Evolutionary conservation across 1,284 basidiomycete species (phyloP), one percentile per base, ranked within the genome.

Genomic region (Cutaneotrichosporon sp.): DNA sequence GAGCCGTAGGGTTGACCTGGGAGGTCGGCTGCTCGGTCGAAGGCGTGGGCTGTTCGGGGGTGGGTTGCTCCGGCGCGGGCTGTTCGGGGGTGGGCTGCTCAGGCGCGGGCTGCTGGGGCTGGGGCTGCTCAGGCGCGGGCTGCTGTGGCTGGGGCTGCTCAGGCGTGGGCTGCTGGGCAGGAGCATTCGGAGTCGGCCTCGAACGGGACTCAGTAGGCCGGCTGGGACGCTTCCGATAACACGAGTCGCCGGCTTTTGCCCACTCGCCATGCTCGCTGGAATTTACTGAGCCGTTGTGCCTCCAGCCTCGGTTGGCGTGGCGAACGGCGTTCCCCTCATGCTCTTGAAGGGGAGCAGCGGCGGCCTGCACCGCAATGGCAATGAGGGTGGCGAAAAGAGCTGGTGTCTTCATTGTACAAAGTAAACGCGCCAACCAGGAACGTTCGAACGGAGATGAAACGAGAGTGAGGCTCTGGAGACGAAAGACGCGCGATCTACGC

Each of bases 341-440:
- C 19, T 14, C 32, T 33, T 25, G 12, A 16, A 46, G 16, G 7
- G 44, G 44, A 14, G 32, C 44, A 3, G 44, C 44, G 32, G 44
- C 35, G 32, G 32, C 44, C 44, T 31, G 44, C 46, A 38, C 46
- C 19, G 26, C 46, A 5, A 48, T 10, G 35, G 35, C 26, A 9
- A 34, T 34, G 20, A 48, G 26, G 26, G 26, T 17, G 19, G 46
- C 19, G 26, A 48, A 16, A 34, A 51, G 34, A 14, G n/a, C 14
- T 4, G 46, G 14, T 12, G 35, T 9, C 44, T 46, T 46, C 44
- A 46, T 46, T 24, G 22, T 41, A 35, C 29, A 31, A 17, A 10
- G 8, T 16, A 43, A 29, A 16, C 19, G n/a, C n/a, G n/a, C n/a
- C n/a, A n/a, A n/a, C n/a, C n/a, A n/a, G n/a, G n/a, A n/a, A n/a